Evolutionary conservation across 176 grass and related monocot species (phyloP), one percentile per base, ranked within the genome.

Genomic region (Zoysia japonica): DNA sequence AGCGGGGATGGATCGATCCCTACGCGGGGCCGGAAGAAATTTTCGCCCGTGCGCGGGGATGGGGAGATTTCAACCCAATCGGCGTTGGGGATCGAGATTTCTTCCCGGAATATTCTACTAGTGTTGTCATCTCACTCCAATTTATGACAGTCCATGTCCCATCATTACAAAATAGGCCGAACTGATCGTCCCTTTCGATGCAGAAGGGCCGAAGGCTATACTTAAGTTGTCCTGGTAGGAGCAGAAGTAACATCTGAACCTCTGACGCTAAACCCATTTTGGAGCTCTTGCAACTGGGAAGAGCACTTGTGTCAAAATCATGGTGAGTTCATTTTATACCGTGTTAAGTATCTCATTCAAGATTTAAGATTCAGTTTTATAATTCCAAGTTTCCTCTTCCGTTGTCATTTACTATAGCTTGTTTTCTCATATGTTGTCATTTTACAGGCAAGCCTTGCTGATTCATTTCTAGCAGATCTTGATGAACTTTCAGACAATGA

Each of bases 381-480:
- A 28, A 45, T 61, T 52, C 5, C 38, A 11, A 19, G 5, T 48
- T 86, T 75, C 5, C 68, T 55, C 13, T 62, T 68, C 14, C 9
- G 35, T 63, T 59, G 6, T 19, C 45, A 63, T 17, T 16, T 2
- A 20, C 75, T 28, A 28, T 28, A 28, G 28, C 19, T 44, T 15
- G 6, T 57, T 51, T 49, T 38, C 16, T 28, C 61, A 54, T 64
- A 61, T 42, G 28, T 5, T 71, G 7, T 10, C 16, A 20, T 55
- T 76, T 70, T 38, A 47, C 85, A 97, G 91, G 94, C 91, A 46
- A 92, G 85, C 82, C 87, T 97, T 87, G 91, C 91, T 67, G 94
- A 97, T 90, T 97, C 94, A 66, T 97, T 97, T 78, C 89, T 97
- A 72, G 89, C 94, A 1, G 91, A 97, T 90, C 91, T 97, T 15